Base-by-base conservation (phyloP, 208 protist species). In the Leishmania braziliensis region DNA sequence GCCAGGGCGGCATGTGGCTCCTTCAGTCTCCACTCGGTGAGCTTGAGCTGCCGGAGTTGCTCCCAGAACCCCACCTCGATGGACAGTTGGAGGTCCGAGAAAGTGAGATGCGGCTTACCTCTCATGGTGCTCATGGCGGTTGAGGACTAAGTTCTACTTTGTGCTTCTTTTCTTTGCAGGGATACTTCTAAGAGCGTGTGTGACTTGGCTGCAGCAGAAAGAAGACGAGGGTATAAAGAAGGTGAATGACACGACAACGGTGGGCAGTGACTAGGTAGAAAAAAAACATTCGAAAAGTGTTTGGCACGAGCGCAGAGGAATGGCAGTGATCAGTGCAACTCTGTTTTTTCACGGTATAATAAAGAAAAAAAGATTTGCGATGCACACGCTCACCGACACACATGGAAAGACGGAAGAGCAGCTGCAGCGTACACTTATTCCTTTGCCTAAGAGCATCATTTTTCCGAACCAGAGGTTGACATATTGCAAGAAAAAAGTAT, bases 51-150 rank as follows among this genome's bases (percentile, higher is more conserved):
- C 16, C 90, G 86, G 60, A 95, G 81, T 65, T 87, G 77, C 66
- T 93, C 85, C 92, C 92, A 95, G 73, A 92, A 92, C 23, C 82
- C 78, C 16, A 93, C 75, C 26, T 93, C 92, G 53, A 93, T 81
- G 72, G 90, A 90, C 54, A 87, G 75, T 76, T 88, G 84, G 39
- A 84, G 71, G 48, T 85, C 82, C 6, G 75, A 78, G 62, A 90
- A 90, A 14, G 81, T 85, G 74, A 88, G 75, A 53, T 69, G 78
- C 62, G 77, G 39, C 56, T 36, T 58, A 58, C 69, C 53, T 16
- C 43, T 43, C 5, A 48, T 20, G 29, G 71, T 16, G 60, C 43
- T 66, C 74, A 77, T 77, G 74, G 6, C 29, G 74, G 23, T 63
- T 23, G 4, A 4, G 3, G 71, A 73, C 53, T 46, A 54, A 50